Base-by-base conservation (phyloP, 2,329 filamentous ascomycete species). In the Tympanopsis confertula region DNA sequence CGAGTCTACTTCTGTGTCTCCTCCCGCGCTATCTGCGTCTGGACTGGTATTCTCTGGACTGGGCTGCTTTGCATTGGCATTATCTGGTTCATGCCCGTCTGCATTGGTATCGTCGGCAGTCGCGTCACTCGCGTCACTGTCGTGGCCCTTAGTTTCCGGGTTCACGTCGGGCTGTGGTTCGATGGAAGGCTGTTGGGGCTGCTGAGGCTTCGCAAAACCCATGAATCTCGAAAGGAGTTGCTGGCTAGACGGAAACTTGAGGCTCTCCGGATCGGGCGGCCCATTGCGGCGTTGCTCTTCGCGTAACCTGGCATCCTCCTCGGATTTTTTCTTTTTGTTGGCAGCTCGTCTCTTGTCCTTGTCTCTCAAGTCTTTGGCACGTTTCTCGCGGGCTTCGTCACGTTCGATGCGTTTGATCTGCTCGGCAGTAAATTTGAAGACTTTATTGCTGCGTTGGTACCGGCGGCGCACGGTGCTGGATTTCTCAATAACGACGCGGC, bases 401-500 rank as follows among this genome's bases (percentile, higher is more conserved):
- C 30, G 30, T 10, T 33, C 30, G 10, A 33, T 50, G 49, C 39
- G 57, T 54, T 10, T 15, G 30, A 33, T 10, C 15, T 33, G 30
- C 15, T 10, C 12, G 12, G 30, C 7, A 15, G 30, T 33, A 17
- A 33, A 33, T 33, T 17, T 10, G 30, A 28, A 28, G 10, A 10
- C 10, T 28, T 28, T 28, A 47, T 57, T 53, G 44, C 53, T 56
- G 42, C 55, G 54, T 37, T 59, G 56, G 40, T 56, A 58, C 35
- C 50, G 50, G 38, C 56, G 56, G 35, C 55, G 55, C 24, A 58
- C 55, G 17, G 51, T 55, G 42, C 49, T 53, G 39, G 56, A 59
- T 47, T 59, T 59, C 38, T 59, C 56, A 30, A 57, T 45, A 38
- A 55, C 49, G 38, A 55, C 54, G 29, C 47, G 53, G 29, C 50